Conservation (phyloP, 768 basidiomycete genomes). For the Glaciozyma martinii region DNA sequence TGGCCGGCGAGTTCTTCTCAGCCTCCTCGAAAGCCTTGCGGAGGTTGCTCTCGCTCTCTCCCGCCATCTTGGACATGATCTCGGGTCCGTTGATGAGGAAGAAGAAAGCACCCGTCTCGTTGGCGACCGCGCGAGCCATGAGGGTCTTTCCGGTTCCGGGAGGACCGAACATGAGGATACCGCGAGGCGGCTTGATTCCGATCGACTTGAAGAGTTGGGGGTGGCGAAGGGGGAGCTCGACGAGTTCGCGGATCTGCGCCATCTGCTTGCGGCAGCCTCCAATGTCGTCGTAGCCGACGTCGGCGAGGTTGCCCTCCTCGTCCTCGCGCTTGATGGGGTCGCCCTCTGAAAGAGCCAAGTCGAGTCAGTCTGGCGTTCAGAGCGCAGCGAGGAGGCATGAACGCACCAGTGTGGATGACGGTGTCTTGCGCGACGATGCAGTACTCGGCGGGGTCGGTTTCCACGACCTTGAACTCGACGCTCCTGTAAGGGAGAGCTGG, state of each 20-base stretch:
- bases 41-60: conserved; percentile 93
- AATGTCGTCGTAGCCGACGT: conserved; percentile 98
- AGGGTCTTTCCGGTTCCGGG: conserved; percentile 99
- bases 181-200: conserved; percentile 98
- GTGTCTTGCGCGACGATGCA: conserved; percentile 99
- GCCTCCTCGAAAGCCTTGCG: conserved; percentile 99
- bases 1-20: conserved; percentile 98
- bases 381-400: background rate
- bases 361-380: conserved; percentile 19
- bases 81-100: conserved; percentile 99
- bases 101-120: conserved; percentile 99
- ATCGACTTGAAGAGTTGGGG: conserved; percentile 99
- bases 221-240: conserved; percentile 93
- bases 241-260: conserved; percentile 98
- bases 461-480: conserved; percentile 95
- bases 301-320: conserved; percentile 89
- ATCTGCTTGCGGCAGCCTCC: conserved; percentile 99
- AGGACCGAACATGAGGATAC: conserved; percentile 96
- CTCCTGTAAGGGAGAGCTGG: conserved; percentile 3
- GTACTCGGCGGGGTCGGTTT: conserved; percentile 94
- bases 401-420: conserved; percentile 78
- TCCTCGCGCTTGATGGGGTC: conserved; percentile 98
- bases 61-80: conserved; percentile 99
- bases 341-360: conserved; percentile 56
- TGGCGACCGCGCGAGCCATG: conserved; percentile 98